Evolutionary conservation across 2,329 filamentous ascomycete genomes (phyloP).

Genomic region (Teratosphaeria viscida): DNA sequence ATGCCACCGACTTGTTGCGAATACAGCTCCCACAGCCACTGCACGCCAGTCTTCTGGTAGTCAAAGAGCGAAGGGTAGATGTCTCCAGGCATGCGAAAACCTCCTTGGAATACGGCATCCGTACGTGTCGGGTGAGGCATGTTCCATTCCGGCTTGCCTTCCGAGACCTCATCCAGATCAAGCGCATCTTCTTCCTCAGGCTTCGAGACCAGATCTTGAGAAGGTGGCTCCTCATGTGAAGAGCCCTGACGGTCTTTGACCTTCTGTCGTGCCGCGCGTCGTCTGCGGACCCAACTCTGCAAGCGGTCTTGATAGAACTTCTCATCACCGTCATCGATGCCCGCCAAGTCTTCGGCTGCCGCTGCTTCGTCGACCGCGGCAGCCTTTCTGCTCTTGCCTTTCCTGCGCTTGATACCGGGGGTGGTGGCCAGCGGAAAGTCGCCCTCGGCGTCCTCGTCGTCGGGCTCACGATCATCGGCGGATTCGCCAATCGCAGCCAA

Average conservation of each 20-base stretch:
- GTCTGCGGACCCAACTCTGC: conserved; percentile 59
- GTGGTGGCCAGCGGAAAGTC: conserved; percentile 26
- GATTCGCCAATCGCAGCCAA: conserved; percentile 30
- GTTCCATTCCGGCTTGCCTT: conserved; percentile 57
- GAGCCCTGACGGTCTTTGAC: conserved; percentile 11
- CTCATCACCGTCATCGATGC: conserved; percentile 84
- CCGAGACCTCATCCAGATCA: conserved; percentile 21
- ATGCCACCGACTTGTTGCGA: conserved; percentile 86
- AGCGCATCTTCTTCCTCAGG: conserved; percentile 28
- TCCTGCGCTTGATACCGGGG: conserved; percentile 28
- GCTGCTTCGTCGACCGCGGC: conserved; percentile 16
- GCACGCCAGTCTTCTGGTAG: conserved; percentile 93
- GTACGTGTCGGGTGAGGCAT: conserved; percentile 74
- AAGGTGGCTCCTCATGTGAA: neutral
- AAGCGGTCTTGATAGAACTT: conserved; percentile 65
- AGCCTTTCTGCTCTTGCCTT: conserved; percentile 15
- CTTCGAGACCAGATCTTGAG: conserved; percentile 14
- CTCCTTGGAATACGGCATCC: conserved; percentile 65
- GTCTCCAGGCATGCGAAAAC: conserved; percentile 76
- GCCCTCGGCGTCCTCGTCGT: conserved; percentile 30
- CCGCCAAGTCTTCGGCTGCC: conserved; percentile 45
- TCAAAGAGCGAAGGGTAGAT: conserved; percentile 88
- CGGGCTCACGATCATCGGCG: conserved; percentile 25
- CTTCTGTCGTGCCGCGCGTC: conserved; percentile 48
- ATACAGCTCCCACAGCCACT: conserved; percentile 91